phyloP scores from a whole-genome alignment of 2,329 filamentous ascomycete genomes.

The Colletotrichum spaethianum region DNA sequence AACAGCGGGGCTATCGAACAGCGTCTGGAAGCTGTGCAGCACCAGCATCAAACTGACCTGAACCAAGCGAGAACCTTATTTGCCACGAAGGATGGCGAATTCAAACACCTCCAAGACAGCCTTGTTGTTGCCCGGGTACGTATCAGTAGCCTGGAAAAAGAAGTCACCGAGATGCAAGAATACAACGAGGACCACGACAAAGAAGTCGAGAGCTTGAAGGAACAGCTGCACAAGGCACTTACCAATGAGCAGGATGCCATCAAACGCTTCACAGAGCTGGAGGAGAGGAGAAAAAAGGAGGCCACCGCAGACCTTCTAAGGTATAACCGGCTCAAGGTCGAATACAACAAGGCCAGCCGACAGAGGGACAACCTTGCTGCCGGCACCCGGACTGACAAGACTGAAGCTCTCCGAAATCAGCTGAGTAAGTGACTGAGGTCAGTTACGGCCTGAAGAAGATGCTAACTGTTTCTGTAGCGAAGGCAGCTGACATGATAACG shows the following conservation, averaged over 20 bases:
- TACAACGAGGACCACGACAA: not conserved
- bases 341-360: not conserved
- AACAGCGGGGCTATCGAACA: not conserved
- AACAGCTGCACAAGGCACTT: not conserved
- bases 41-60: not conserved
- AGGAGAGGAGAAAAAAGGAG: not conserved
- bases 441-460: not conserved
- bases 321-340: not conserved
- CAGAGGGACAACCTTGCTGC: not conserved
- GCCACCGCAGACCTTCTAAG: not conserved
- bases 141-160: not conserved
- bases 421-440: not conserved
- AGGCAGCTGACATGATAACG: not conserved
- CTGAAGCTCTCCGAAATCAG: not conserved
- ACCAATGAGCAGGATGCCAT: not conserved
- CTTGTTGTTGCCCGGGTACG: not conserved
- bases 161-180: not conserved
- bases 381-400: not conserved
- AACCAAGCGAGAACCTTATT: not conserved
- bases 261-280: not conserved
- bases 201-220: not conserved
- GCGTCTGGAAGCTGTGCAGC: not conserved
- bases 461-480: not conserved
- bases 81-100: not conserved
- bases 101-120: not conserved